Evolutionary conservation across 495 filamentous ascomycete genomes (phyloP).

Genomic region (Neurospora sp.): DNA sequence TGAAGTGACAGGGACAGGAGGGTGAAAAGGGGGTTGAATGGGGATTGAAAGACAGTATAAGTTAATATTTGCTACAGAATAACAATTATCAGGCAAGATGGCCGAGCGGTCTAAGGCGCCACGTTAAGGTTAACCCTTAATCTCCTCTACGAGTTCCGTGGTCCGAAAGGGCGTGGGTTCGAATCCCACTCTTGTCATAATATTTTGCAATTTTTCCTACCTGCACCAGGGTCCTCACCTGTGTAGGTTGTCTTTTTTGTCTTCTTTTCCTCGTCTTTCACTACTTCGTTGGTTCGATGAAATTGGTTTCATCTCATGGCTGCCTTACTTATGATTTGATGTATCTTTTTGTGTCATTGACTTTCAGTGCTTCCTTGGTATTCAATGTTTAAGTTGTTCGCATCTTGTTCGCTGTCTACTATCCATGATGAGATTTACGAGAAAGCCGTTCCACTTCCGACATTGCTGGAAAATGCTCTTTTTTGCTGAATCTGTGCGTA

Average conservation of each 20-base stretch:
- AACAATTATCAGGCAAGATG: conserved; percentile 10
- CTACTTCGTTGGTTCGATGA: neutral
- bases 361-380: too few species aligned
- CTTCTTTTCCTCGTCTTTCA: neutral
- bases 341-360: too few species aligned
- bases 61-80: accelerated
- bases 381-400: neutral
- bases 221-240: neutral
- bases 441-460: neutral
- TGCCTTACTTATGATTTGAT: too few species aligned
- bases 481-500: neutral
- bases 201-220: neutral
- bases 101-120: conserved; percentile 19
- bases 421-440: neutral
- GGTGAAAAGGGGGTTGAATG: neutral
- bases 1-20: neutral
- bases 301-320: too few species aligned
- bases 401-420: neutral
- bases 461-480: neutral
- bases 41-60: accelerated
- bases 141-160: neutral
- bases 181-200: conserved; percentile 9
- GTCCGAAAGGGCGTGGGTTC: conserved; percentile 10
- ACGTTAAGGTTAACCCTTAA: conserved; percentile 19
- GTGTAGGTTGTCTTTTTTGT: neutral